phyloP scores from a whole-genome alignment of 139 green algal genomes.

The Tetradesmus obliquus region DNA sequence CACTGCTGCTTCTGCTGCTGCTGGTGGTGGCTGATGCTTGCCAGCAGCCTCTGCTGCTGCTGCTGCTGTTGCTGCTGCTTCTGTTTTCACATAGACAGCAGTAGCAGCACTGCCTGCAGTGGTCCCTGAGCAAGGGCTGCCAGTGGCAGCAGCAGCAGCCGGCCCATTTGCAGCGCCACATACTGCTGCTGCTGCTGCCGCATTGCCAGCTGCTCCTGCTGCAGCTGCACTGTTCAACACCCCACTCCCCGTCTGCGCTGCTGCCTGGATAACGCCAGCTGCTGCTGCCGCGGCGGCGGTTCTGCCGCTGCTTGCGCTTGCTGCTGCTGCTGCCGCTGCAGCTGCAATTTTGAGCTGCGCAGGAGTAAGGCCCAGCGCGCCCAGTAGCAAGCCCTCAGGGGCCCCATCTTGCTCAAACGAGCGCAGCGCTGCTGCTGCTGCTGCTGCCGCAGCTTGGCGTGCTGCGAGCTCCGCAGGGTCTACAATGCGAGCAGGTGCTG shows the following conservation, averaged over 20 bases:
- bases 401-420: neutral
- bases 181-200: neutral
- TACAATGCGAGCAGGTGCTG: neutral
- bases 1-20: conserved; percentile 5
- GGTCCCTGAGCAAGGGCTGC: neutral
- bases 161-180: neutral
- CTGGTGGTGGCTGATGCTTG: neutral
- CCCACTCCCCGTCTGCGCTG: neutral
- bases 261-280: neutral
- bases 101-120: neutral
- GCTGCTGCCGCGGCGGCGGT: neutral
- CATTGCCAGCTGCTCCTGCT: neutral
- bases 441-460: neutral
- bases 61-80: neutral
- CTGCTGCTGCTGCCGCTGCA: neutral
- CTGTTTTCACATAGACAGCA: neutral
- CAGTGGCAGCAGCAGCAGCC: neutral
- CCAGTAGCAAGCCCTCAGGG: neutral
- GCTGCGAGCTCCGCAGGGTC: neutral
- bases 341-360: neutral
- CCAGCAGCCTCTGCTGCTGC: neutral
- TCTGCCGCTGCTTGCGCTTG: neutral
- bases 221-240: neutral
- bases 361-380: neutral
- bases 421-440: neutral